phyloP scores from a whole-genome alignment of 441 rosid genomes.

The Dalechampia spathulata region DNA sequence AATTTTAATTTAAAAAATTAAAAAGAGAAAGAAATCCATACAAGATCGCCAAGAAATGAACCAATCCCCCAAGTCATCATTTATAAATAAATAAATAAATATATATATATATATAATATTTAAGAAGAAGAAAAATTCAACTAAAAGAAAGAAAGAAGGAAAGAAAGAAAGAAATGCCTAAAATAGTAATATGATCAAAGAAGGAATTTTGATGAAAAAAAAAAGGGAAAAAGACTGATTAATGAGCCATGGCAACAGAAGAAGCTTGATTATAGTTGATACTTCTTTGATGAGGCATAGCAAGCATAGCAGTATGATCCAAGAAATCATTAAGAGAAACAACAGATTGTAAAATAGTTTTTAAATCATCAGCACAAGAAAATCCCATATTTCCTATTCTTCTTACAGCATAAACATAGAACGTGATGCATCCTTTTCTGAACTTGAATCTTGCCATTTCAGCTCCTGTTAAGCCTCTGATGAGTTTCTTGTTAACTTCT shows the following conservation, averaged over 20 bases:
- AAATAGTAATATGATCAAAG: neutral
- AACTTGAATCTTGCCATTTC: slow-evolving; percentile 95
- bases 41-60: slow-evolving; percentile 22
- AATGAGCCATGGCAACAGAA: slow-evolving; percentile 73
- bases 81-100: neutral
- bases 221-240: slow-evolving; percentile 6
- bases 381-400: slow-evolving; percentile 48
- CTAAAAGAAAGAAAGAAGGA: neutral
- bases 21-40: neutral
- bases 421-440: slow-evolving; percentile 88
- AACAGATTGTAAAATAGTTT: slow-evolving; percentile 71
- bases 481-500: slow-evolving; percentile 80
- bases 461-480: slow-evolving; percentile 46
- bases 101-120: too few species aligned
- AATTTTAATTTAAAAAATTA: neutral
- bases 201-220: too few species aligned
- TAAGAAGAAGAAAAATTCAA: slow-evolving; percentile 2
- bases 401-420: slow-evolving; percentile 82
- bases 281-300: slow-evolving; percentile 83
- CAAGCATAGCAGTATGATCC: slow-evolving; percentile 95
- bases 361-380: slow-evolving; percentile 62
- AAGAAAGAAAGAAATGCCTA: neutral
- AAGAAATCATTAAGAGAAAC: slow-evolving; percentile 81
- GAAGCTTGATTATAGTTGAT: slow-evolving; percentile 38
- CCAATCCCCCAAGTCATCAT: slow-evolving; percentile 19